Base-by-base conservation (phyloP, 2,329 filamentous ascomycete genomes). In the Curvularia verruculosa region DNA sequence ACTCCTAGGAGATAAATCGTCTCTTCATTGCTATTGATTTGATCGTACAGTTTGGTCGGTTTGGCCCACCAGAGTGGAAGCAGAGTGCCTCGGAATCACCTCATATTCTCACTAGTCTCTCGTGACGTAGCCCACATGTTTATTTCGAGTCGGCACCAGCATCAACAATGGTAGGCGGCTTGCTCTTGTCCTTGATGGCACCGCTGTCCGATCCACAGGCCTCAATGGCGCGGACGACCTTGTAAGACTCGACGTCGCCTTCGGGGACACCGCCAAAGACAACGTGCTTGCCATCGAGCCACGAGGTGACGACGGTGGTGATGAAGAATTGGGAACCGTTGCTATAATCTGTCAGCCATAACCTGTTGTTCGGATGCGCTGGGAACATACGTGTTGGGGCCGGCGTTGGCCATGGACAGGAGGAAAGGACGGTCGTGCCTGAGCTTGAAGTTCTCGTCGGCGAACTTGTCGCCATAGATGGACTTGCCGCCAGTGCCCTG, bases 391-490 rank as follows among this genome's bases (percentile, higher is more conserved):
- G 94, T 98, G 89, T 98, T 96, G 76, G 90, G 89, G 70, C 92
- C 92, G 71, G 92, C 90, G 81, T 96, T 96, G 78, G 92, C 92
- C 92, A 96, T 96, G 80, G 92, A 96, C 68, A 96, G 85, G 70
- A 93, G 85, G 83, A 89, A 90, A 63, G 89, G 88, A 71, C 83
- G 81, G 78, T 79, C 80, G 87, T 96, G 92, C 83, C 86, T 87
- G 68, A 84, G 76, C 62, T 80, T 75, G 85, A 96, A 96, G 89
- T 96, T 96, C 89, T 96, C 92, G 77, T 96, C 92, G 73, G 87
- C 81, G 77, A 96, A 96, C 85, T 94, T 95, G 81, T 96, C 91
- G 72, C 92, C 92, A 80, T 96, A 96, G 86, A 96, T 96, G 78
- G 91, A 96, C 82, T 90, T 90, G 81, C 92, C 91, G 82, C 91